Base-by-base conservation (phyloP, 257 asterid species). In the Phtheirospermum japonicum region DNA sequence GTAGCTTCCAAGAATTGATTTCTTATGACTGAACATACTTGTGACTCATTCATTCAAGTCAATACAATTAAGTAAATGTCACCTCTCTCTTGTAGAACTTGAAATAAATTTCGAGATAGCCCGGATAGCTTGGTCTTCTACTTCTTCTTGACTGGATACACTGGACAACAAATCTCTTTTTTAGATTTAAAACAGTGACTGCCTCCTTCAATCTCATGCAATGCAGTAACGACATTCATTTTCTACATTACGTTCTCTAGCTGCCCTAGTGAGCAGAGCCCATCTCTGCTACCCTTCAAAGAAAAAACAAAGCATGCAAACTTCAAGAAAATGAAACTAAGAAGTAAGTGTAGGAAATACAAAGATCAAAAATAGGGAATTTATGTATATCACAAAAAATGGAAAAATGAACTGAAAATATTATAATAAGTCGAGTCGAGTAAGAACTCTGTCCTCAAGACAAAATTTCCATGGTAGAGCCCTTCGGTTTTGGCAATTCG, bases 201-300 rank as follows among this genome's bases (percentile, higher is more conserved):
- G 12, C 95, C 96, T 28, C 96, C 96, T 48, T 88, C 85, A 57
- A 90, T 75, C 59, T 85, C 98, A 64, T 85, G 83, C 76, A 88
- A 59, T 59, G 83, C 76, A 80, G n/a, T n/a, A n/a, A n/a, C n/a
- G n/a, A n/a, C n/a, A n/a, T n/a, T n/a, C n/a, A n/a, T n/a, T n/a
- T n/a, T 85, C 79, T 79, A 72, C 70, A 84, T 80, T 46, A 72
- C 89, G 74, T 71, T 75, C 53, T 88, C 89, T 82, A 90, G 68
- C 73, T 77, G 72, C 53, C 70, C 74, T 37, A 85, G 74, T 34
- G 96, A 85, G 69, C n/a, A n/a, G n/a, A n/a, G n/a, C n/a, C n/a
- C 98, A 90, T 90, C 96, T 80, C 75, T 90, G 82, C 91, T 85
- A 53, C 98, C 98, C 98, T 87, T 65, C 71, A 49, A 49, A 18